Base-by-base conservation (phyloP, 2,329 filamentous ascomycete genomes). In the Cryphonectria carpinicola region DNA sequence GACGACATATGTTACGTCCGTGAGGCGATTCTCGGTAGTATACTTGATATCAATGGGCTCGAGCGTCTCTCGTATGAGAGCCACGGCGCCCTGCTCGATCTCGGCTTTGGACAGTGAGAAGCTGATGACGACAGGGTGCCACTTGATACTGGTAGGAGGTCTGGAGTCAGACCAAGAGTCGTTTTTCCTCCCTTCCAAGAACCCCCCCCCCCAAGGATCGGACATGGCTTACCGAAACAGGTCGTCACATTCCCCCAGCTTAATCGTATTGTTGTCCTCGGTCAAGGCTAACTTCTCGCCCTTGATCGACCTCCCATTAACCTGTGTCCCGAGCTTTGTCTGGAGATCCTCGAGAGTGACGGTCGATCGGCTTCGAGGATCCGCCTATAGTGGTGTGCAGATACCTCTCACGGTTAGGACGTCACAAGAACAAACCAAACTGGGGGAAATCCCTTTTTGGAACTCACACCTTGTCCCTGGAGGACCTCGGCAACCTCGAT, bases 41-140 rank as follows among this genome's bases (percentile, higher is more conserved):
- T 94, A 90, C 80, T 98, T 98, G 80, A 98, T 91, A 78, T 97
- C 96, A n/a, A 97, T 85, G 61, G 91, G 88, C 78, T 97, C 94
- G 25, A 98, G 87, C 67, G 86, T 86, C 43, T 87, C 82, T 73
- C 88, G 88, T 37, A 94, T 86, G 25, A 83, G 83, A 1, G 84
- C 81, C 68, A 95, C 84, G 1, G 91, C 89, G 75, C 85, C 84
- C 74, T 90, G 93, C 35, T 68, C 41, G 46, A 90, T 81, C 75
- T 94, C 90, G 74, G 91, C 92, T 70, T 86, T 87, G 10, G 91
- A 90, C 70, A 93, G 92, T 1, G 92, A 93, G 78, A 96, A 95
- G 60, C 90, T 93, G 70, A 98, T 84, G n/a, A 94, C 90, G 10
- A 93, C 86, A 0, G 94, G 92, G 39, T 89, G 83, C 95, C 95